Conservation (phyloP, 495 filamentous ascomycete species). For the Penicillium samsonianum region DNA sequence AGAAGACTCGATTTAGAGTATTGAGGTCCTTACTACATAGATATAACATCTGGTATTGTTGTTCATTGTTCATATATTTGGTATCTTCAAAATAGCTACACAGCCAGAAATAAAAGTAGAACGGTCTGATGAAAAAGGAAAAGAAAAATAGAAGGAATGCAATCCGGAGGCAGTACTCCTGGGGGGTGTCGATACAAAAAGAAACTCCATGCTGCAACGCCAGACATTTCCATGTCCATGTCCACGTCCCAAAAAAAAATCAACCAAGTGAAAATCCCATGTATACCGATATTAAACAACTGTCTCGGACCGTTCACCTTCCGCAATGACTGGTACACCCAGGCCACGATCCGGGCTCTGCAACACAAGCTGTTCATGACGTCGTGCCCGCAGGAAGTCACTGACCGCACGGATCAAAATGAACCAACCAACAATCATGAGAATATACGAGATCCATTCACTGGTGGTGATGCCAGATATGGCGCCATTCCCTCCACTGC, state of each 20-base stretch:
- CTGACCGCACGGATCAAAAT: slow-evolving; percentile 87
- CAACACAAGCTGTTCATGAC: slow-evolving; percentile 88
- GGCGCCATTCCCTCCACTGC: slow-evolving; percentile 39
- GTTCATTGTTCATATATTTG: slow-evolving; percentile 19
- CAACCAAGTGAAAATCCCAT: slow-evolving; percentile 1
- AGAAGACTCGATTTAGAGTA: background rate
- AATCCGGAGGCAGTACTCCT: slow-evolving; percentile 18
- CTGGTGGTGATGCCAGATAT: slow-evolving; percentile 60
- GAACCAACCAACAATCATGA: slow-evolving; percentile 99
- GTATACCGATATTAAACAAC: slow-evolving; percentile 61
- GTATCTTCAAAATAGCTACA: slow-evolving; percentile 39
- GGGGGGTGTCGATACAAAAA: slow-evolving; percentile 24
- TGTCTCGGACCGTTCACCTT: slow-evolving; percentile 78
- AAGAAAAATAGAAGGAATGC: slow-evolving; percentile 16
- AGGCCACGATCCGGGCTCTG: slow-evolving; percentile 93
- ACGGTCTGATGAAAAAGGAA: slow-evolving; percentile 4
- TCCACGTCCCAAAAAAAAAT: slow-evolving; percentile 5
- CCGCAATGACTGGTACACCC: slow-evolving; percentile 82
- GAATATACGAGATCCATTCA: slow-evolving; percentile 87
- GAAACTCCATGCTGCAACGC: slow-evolving; percentile 27
- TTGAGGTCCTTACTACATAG: background rate
- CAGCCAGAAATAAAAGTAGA: slow-evolving; percentile 16
- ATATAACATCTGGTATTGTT: background rate
- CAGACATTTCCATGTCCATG: slow-evolving; percentile 11
- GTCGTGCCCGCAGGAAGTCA: slow-evolving; percentile 81